A percentile compares a stretch with the other conserved stretches of the same genome.
Evolutionary conservation across 192 early-diverging fungal species (phyloP).

Genomic region (Rhizophlyctis rosea): DNA sequence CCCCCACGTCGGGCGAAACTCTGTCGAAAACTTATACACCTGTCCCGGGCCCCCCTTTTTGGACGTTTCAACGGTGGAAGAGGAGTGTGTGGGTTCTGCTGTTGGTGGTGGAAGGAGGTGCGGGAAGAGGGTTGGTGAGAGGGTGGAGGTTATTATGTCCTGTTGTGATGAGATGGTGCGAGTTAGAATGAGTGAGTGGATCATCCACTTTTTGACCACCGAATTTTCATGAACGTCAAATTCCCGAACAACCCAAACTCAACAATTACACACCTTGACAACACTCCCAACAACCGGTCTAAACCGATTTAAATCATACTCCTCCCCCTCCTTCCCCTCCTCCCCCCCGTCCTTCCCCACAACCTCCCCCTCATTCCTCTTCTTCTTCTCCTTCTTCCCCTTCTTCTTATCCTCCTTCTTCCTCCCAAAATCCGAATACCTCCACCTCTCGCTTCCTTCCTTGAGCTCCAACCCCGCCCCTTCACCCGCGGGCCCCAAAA

Average conservation of each 20-base stretch:
- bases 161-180: background rate
- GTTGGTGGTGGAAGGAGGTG: constrained; percentile 6
- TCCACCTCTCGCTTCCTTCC: constrained; percentile 2
- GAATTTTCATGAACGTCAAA: too few species aligned
- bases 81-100: background rate
- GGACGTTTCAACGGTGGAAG: background rate
- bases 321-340: constrained; percentile 43
- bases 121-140: constrained; percentile 16
- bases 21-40: constrained; percentile 7
- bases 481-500: too few species aligned
- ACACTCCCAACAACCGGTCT: constrained; percentile 59
- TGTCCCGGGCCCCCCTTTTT: constrained; percentile 12
- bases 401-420: constrained; percentile 4
- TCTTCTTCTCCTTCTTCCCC: constrained; percentile 41
- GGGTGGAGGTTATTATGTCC: constrained; percentile 13
- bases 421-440: constrained; percentile 27
- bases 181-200: background rate
- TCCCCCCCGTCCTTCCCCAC: constrained; percentile 32
- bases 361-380: constrained; percentile 12
- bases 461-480: constrained; percentile 2
- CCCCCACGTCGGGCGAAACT: constrained; percentile 29
- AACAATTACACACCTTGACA: constrained; percentile 45
- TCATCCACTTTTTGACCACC: background rate
- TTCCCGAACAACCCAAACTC: too few species aligned
- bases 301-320: constrained; percentile 66